Percentiles rank a stretch among this genome's conserved stretches.
phyloP scores from a whole-genome alignment of 495 filamentous ascomycete genomes.

The Xylaria telfairii region DNA sequence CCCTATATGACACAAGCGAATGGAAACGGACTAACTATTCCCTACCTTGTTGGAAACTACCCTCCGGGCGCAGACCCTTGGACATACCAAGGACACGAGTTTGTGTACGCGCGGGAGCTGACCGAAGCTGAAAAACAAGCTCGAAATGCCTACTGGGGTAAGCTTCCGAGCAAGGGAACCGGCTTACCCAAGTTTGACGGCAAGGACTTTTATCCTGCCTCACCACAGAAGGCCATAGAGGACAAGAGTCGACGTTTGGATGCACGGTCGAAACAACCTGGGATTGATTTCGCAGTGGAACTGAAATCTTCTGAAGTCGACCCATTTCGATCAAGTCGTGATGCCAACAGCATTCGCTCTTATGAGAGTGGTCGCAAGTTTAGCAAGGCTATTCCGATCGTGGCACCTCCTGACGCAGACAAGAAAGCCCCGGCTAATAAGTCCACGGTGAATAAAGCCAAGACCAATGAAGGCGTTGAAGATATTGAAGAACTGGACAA shows the following conservation, averaged over 20 bases:
- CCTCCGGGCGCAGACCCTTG: slow-evolving; percentile 46
- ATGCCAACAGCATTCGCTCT: slow-evolving; percentile 31
- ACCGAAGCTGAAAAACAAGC: slow-evolving; percentile 57
- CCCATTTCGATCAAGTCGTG: slow-evolving; percentile 45
- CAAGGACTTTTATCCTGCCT: slow-evolving; percentile 62
- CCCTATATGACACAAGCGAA: slow-evolving; percentile 1
- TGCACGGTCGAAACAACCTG: slow-evolving; percentile 21
- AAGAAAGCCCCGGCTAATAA: slow-evolving; percentile 17
- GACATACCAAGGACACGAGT: slow-evolving; percentile 43
- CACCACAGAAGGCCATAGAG: slow-evolving; percentile 47
- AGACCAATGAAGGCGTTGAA: slow-evolving; percentile 2
- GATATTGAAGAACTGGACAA: slow-evolving; percentile 9
- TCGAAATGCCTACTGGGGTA: slow-evolving; percentile 58
- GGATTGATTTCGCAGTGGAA: slow-evolving; percentile 29
- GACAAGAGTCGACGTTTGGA: slow-evolving; percentile 12
- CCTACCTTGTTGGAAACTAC: slow-evolving; percentile 53
- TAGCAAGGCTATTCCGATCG: slow-evolving; percentile 42
- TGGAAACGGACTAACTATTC: slow-evolving; percentile 29
- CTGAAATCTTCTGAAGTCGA: slow-evolving; percentile 37
- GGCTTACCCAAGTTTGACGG: slow-evolving; percentile 63
- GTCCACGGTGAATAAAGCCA: neutral
- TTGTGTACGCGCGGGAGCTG: slow-evolving; percentile 53
- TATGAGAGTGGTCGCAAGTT: slow-evolving; percentile 31
- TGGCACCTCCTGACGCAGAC: slow-evolving; percentile 31
- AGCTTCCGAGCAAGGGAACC: slow-evolving; percentile 45